A percentile compares a stretch with the other conserved stretches of the same genome.
Evolutionary conservation across 31 red algal species (phyloP).

Genomic region (Asparagopsis taxiformis): DNA sequence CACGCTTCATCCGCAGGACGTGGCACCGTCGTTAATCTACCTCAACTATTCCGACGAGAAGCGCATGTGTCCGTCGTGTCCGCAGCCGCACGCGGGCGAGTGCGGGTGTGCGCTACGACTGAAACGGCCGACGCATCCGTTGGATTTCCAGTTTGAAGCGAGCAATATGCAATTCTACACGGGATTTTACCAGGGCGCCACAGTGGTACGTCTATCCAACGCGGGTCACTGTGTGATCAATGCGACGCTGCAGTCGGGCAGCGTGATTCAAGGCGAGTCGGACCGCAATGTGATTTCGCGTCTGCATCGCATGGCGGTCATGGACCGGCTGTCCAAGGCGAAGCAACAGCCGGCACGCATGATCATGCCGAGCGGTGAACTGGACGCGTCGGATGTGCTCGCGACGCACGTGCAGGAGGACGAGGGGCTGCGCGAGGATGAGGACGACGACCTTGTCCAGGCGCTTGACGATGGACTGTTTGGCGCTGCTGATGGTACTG

Average conservation of each 20-base stretch:
- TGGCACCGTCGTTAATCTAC: conserved; percentile 56
- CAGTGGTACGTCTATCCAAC: conserved; percentile 52
- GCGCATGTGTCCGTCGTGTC: conserved; percentile 49
- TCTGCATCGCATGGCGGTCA: conserved; percentile 56
- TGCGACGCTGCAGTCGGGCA: conserved; percentile 63
- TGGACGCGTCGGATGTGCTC: conserved; percentile 1
- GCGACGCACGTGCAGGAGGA: conserved; percentile 18
- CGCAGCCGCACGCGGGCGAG: conserved; percentile 16
- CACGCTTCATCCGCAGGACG: conserved; percentile 43
- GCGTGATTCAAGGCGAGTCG: conserved; percentile 64
- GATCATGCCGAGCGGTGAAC: conserved; percentile 28
- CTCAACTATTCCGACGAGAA: conserved; percentile 54
- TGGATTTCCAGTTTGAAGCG: conserved; percentile 58
- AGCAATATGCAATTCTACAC: conserved; percentile 69
- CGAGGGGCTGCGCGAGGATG: background rate
- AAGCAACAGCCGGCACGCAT: conserved; percentile 27
- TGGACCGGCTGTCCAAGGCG: conserved; percentile 25
- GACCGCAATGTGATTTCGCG: conserved; percentile 33
- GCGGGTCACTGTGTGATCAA: conserved; percentile 65
- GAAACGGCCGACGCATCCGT: conserved; percentile 44
- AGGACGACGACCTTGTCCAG: conserved; percentile 3
- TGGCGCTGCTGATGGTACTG: too few relatives aligned
- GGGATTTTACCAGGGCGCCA: conserved; percentile 73
- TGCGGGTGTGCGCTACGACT: conserved; percentile 40
- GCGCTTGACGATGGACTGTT: too few relatives aligned